Conservation (phyloP, 441 rosid species). For the Pelargonium cotyledonis region DNA sequence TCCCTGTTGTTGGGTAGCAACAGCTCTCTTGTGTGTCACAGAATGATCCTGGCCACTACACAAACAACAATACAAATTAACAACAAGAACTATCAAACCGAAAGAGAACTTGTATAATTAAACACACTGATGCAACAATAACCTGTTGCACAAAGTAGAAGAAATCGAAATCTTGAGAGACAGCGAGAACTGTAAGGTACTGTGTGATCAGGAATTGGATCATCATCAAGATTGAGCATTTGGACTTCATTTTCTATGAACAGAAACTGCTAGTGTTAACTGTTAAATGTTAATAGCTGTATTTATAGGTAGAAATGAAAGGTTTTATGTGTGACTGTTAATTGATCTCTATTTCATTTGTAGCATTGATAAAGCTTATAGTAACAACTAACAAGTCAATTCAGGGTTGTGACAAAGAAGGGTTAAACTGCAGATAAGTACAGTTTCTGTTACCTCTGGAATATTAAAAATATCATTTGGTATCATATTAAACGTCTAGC, state of each 20-base stretch:
- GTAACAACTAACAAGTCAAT: not conserved
- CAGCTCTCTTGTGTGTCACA: slow-evolving; percentile 60
- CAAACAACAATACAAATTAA: not conserved
- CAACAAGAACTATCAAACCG: not conserved
- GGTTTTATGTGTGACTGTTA: not conserved
- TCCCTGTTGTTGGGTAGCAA: slow-evolving; percentile 78
- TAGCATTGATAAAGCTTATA: not conserved
- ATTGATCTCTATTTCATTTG: not conserved
- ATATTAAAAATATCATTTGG: too few species aligned
- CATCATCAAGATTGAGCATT: slow-evolving; percentile 13
- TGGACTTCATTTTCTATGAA: slow-evolving; percentile 14
- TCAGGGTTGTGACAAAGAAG: not conserved
- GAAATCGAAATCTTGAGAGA: slow-evolving; percentile 62
- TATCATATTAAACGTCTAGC: too few species aligned
- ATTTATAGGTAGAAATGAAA: not conserved
- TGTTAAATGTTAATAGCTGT: not conserved
- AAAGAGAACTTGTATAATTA: not conserved
- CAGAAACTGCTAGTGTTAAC: not conserved
- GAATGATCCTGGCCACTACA: slow-evolving; percentile 90
- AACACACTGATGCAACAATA: not conserved
- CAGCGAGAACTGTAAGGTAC: slow-evolving; percentile 30
- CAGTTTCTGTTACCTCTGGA: not conserved
- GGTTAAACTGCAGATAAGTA: not conserved
- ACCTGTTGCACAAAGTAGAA: slow-evolving; percentile 66
- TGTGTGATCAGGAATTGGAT: slow-evolving; percentile 33